Conservation (phyloP, 2,329 filamentous ascomycete genomes). For the Xylariaceae sp. region DNA sequence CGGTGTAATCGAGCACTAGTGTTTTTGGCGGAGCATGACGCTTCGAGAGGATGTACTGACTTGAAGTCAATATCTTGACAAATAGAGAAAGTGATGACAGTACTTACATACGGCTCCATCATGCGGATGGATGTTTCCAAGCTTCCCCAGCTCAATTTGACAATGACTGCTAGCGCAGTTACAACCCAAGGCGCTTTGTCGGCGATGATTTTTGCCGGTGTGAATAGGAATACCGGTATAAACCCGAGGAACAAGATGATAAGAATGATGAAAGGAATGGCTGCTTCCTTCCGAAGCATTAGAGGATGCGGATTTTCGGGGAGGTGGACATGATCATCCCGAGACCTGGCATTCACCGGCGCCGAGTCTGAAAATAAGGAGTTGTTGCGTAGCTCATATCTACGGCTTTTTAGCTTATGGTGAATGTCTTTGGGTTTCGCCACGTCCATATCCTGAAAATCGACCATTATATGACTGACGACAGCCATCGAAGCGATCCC, state of each 20-base stretch:
- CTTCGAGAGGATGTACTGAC: conserved; percentile 56
- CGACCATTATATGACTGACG: conserved; percentile 66
- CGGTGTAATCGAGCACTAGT: conserved; percentile 69
- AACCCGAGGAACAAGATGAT: conserved; percentile 54
- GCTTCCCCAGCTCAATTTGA: conserved; percentile 66
- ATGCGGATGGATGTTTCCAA: conserved; percentile 68
- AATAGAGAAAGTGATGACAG: neutral
- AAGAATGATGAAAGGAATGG: conserved; percentile 56
- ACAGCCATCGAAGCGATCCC: conserved; percentile 74
- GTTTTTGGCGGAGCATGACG: conserved; percentile 63
- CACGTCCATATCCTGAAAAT: conserved; percentile 69
- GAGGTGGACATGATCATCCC: conserved; percentile 46
- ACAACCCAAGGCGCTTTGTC: conserved; percentile 62
- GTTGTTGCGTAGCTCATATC: conserved; percentile 67
- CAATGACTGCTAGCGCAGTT: conserved; percentile 60
- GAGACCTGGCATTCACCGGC: conserved; percentile 37
- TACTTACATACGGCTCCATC: conserved; percentile 60
- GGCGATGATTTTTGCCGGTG: conserved; percentile 49
- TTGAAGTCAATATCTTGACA: neutral
- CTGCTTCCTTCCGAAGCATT: conserved; percentile 60
- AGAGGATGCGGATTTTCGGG: conserved; percentile 63
- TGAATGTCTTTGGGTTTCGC: conserved; percentile 65
- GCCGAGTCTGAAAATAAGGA: conserved; percentile 60
- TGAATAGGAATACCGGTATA: conserved; percentile 61
- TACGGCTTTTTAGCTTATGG: conserved; percentile 58